phyloP scores from a whole-genome alignment of 495 filamentous ascomycete genomes.

The Penicillium longicatenatum region DNA sequence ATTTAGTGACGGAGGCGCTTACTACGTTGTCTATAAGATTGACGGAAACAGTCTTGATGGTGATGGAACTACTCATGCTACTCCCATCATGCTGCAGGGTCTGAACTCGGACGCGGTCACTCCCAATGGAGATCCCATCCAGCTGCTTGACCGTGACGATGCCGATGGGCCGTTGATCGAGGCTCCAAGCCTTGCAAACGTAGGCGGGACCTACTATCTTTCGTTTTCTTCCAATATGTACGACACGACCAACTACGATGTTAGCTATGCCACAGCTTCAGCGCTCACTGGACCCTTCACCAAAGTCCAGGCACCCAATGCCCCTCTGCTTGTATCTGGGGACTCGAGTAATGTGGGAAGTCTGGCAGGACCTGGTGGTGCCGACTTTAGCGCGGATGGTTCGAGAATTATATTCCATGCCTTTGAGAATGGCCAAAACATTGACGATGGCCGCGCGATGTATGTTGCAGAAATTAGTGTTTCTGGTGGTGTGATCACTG shows the following conservation, averaged over 20 bases:
- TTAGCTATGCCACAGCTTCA: slow-evolving; percentile 52
- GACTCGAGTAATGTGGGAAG: slow-evolving; percentile 32
- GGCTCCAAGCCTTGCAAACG: slow-evolving; percentile 52
- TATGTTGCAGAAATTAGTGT: slow-evolving; percentile 18
- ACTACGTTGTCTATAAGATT: slow-evolving; percentile 52
- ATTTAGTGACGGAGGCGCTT: slow-evolving; percentile 34
- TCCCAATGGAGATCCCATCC: slow-evolving; percentile 39
- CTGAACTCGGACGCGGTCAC: slow-evolving; percentile 53
- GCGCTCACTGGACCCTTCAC: slow-evolving; percentile 48
- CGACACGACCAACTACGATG: slow-evolving; percentile 49
- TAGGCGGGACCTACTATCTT: slow-evolving; percentile 54
- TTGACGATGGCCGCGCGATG: slow-evolving; percentile 22
- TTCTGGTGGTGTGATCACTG: slow-evolving; percentile 15
- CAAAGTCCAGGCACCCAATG: slow-evolving; percentile 28
- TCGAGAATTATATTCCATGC: slow-evolving; percentile 51
- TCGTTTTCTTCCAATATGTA: slow-evolving; percentile 60
- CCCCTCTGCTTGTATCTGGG: slow-evolving; percentile 43
- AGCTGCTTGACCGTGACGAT: slow-evolving; percentile 50
- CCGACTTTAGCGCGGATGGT: slow-evolving; percentile 39
- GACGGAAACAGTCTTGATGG: slow-evolving; percentile 57
- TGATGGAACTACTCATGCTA: slow-evolving; percentile 47
- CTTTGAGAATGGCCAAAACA: slow-evolving; percentile 21
- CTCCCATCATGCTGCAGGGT: slow-evolving; percentile 58
- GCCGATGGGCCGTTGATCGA: slow-evolving; percentile 58
- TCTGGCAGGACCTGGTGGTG: slow-evolving; percentile 52